Evolutionary conservation across 192 early-diverging fungal genomes (phyloP), one percentile per base, ranked within the genome.

Genomic region (Pilaira anomala): DNA sequence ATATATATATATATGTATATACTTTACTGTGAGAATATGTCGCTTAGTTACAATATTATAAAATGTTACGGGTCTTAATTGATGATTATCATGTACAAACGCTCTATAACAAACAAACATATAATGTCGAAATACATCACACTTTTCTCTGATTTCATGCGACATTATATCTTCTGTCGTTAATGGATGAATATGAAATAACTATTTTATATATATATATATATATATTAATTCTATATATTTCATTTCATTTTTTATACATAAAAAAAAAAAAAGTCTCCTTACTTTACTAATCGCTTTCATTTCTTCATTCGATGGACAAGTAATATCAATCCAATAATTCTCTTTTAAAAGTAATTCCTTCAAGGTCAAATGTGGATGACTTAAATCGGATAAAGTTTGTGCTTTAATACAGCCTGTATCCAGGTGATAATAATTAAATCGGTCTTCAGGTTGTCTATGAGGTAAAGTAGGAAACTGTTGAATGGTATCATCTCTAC

Each of bases 71-170:
- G 87, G 85, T 58, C 85, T 79, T 28, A 88, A 62, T 41, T 88
- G 87, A n/a, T 72, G 57, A 19, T 83, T 76, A 52, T 90, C 82
- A 45, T 77, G 80, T 65, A 88, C 81, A 63, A 91, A 90, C 22
- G 81, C 85, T 29, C 91, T 80, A 69, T 93, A 93, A 69, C 87
- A 89, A 8, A 95, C 84, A 80, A 98, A 98, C 62, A 91, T 88
- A 75, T 99, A 97, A 63, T 91, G 79, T 7, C 76, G 62, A 67
- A 89, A 95, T 3, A 86, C 67, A 76, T 99, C 95, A 58, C 91
- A 93, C 66, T 97, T 97, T 81, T 98, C 96, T 16, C 96, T 82
- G 4, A 87, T 83, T 60, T 93, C 89, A 33, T 92, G 84, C 9
- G 84, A 87, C 45, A 82, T 74, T 44, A 98, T 96, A 70, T 99